Evolutionary conservation across 441 rosid genomes (phyloP), one percentile per base, ranked within the genome.

Genomic region (Iberis amara): DNA sequence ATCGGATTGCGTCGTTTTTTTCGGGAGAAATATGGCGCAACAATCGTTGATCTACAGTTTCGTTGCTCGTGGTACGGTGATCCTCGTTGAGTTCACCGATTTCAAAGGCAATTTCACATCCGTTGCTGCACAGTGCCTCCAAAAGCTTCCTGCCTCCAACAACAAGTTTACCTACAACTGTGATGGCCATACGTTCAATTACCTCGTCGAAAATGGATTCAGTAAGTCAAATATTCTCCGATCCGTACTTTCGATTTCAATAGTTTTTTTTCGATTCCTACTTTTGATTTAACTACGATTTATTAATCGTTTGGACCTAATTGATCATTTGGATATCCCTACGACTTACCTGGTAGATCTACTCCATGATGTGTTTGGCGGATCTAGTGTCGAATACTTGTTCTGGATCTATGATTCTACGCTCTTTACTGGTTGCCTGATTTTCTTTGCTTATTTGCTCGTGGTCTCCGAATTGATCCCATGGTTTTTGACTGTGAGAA

Each of bases 81-180:
- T 85, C 47, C 76, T 88, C 8, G 86, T 81, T 0, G 94, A 88
- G 63, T 75, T 72, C 66, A 80, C 90, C 0, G 90, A 85, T 51
- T 82, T 76, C 70, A 75, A 71, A 6, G 94, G 89, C 23, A 88
- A 88, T 39, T 80, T 85, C 76, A 57, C 75, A 2, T 62, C 85
- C 37, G 79, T 85, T 38, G 94, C 96, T 8, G 69, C 68, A 23
- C 91, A 88, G 72, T 79, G 94, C 72, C 89, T 88, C 11, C 94
- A 82, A 77, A 82, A 84, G 58, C 94, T 88, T 13, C 85, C 94
- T 41, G 53, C 89, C 2, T 68, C 79, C 4, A 80, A 73, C 60
- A 79, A 77, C 74, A 79, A 87, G 77, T 84, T 82, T 43, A 87
- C 94, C 33, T 84, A 77, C 81, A 79, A 76, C 70, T 85, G 90